Percentiles rank a stretch among this genome's conserved stretches.
phyloP scores from a whole-genome alignment of 257 asterid species.

The Coffea eugenioides region DNA sequence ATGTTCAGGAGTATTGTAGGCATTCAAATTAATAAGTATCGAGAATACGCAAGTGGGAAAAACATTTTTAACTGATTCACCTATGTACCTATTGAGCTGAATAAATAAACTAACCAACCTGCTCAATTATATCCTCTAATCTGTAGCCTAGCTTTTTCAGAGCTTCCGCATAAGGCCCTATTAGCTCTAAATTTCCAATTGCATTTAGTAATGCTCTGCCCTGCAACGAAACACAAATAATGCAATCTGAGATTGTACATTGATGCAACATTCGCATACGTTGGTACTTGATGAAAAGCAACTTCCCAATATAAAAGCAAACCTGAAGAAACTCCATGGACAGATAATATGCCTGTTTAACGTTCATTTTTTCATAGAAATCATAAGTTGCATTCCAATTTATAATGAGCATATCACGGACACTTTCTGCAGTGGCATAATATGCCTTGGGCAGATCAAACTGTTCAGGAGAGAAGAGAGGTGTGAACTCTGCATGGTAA shows the following conservation, averaged over 20 bases:
- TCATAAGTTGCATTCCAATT: constrained; percentile 65
- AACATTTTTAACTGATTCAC: background rate
- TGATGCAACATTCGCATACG: background rate
- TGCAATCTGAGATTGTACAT: background rate
- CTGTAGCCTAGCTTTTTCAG: constrained; percentile 45
- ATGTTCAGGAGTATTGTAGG: background rate
- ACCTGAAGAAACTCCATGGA: constrained; percentile 79
- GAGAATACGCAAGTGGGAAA: background rate
- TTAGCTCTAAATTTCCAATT: constrained; percentile 62
- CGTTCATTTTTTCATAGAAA: constrained; percentile 46
- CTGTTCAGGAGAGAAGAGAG: constrained; percentile 49
- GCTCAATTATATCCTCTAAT: constrained; percentile 49
- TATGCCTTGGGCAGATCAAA: constrained; percentile 56
- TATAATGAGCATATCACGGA: constrained; percentile 55
- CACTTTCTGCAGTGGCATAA: constrained; percentile 60
- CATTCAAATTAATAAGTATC: background rate
- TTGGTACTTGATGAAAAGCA: background rate
- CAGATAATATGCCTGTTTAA: constrained; percentile 57
- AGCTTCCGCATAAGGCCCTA: constrained; percentile 66
- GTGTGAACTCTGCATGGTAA: constrained; percentile 63
- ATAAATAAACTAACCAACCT: constrained; percentile 31
- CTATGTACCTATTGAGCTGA: no score
- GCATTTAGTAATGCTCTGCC: constrained; percentile 68
- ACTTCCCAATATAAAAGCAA: constrained; percentile 7
- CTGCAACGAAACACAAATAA: constrained; percentile 20